Evolutionary conservation across 192 early-diverging fungal species (phyloP).

Genomic region (Backusella westeae): DNA sequence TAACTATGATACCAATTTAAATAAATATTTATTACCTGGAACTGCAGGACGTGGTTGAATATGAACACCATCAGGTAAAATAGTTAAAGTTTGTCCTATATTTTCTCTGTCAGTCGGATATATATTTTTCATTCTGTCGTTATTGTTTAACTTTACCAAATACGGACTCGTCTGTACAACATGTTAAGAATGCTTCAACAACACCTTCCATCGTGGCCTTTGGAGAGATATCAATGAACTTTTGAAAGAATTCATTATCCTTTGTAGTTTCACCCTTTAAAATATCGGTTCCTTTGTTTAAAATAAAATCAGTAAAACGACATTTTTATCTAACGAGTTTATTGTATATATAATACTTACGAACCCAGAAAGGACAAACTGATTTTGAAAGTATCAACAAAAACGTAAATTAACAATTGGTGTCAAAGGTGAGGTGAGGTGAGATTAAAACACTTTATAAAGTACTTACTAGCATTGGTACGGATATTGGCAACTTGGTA

Average conservation of each 20-base stretch:
- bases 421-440: too few species aligned
- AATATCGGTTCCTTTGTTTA: background rate
- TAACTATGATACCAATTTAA: background rate
- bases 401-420: background rate
- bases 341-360: slow-evolving; percentile 10
- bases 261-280: background rate
- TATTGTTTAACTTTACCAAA: slow-evolving; percentile 4
- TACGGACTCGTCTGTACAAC: slow-evolving; percentile 4
- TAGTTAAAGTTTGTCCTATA: slow-evolving; percentile 8
- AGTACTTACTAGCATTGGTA: slow-evolving; percentile 11
- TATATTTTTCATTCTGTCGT: background rate
- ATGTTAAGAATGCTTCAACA: slow-evolving; percentile 21
- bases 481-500: slow-evolving; percentile 12
- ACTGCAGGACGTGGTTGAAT: background rate
- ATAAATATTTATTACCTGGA: background rate
- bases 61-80: slow-evolving; percentile 12
- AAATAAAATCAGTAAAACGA: background rate
- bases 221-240: background rate
- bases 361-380: slow-evolving; percentile 32
- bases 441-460: background rate
- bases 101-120: background rate
- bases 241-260: background rate
- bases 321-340: background rate
- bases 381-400: background rate
- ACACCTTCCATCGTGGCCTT: slow-evolving; percentile 24